Percentiles rank a stretch among this genome's conserved stretches.
These are phyloP conservation scores for Schizochytrium sp. DNA, from an alignment of 108 stramenopile genomes.

Conservation along the genomic window DNA sequence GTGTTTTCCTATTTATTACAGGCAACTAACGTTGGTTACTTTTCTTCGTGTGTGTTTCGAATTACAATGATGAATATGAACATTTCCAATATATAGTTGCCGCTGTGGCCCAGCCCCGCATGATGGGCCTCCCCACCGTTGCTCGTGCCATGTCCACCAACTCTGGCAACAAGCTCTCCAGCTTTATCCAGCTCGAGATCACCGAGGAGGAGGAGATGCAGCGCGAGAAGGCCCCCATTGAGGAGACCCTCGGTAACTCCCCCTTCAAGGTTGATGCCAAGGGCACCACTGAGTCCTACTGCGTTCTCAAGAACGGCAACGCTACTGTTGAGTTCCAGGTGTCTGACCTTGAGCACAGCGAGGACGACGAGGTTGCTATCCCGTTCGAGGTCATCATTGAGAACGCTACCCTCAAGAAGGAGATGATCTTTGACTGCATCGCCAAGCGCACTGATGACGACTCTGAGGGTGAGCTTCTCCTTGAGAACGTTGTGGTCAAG, in stretches of 20 bases:
- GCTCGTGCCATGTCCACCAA: not conserved
- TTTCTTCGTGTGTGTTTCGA: not conserved
- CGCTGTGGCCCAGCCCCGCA: not conserved
- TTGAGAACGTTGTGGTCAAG: slow-evolving; percentile 55
- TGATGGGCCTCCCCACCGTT: not conserved
- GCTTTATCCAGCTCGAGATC: slow-evolving; percentile 49
- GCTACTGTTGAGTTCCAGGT: slow-evolving; percentile 28
- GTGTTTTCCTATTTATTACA: no score
- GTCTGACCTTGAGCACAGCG: slow-evolving; percentile 28
- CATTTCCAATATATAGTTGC: not conserved
- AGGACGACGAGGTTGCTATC: slow-evolving; percentile 12
- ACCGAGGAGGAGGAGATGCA: not conserved
- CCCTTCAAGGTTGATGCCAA: not conserved
- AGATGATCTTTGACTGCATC: slow-evolving; percentile 55
- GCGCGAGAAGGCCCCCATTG: not conserved
- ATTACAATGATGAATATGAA: not conserved
- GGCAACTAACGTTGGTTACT: no score
- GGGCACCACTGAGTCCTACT: slow-evolving; percentile 8
- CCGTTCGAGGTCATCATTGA: slow-evolving; percentile 57
- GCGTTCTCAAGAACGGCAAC: slow-evolving; percentile 33
- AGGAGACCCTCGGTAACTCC: not conserved
- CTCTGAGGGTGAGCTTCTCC: not conserved
- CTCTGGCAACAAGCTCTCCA: not conserved
- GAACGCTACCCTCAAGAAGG: not conserved
- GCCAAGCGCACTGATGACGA: slow-evolving; percentile 40